These are phyloP conservation scores for Benincasa hispida DNA, from an alignment of 306 rosid species.

Conservation along the genomic window DNA sequence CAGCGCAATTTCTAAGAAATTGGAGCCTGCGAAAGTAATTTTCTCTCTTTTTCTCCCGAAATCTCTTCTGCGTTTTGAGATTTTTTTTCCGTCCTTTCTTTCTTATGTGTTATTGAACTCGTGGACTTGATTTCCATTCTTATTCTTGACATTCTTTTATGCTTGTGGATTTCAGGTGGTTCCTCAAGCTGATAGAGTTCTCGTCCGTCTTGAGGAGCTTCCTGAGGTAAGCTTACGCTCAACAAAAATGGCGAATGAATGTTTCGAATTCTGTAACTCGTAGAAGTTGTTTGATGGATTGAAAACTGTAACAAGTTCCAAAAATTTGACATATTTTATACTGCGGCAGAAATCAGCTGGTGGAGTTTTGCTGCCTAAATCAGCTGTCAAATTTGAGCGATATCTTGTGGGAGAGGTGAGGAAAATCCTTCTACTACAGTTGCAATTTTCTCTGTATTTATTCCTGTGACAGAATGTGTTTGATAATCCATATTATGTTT, in stretches of 20 bases:
- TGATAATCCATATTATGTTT: not conserved
- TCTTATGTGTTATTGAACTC: not conserved
- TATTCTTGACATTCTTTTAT: not conserved
- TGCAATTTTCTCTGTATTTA: not conserved
- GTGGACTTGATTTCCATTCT: not conserved
- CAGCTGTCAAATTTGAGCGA: constrained; percentile 89
- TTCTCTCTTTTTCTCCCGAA: not conserved
- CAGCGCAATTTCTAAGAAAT: constrained; percentile 42
- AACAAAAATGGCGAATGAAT: not conserved
- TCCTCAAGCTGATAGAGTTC: constrained; percentile 95
- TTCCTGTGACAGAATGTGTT: not conserved
- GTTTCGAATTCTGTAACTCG: not conserved
- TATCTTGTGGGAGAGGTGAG: constrained; percentile 85
- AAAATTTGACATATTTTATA: not conserved
- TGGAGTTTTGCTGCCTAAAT: constrained; percentile 75
- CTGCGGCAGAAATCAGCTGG: constrained; percentile 62
- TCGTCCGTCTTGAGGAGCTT: constrained; percentile 61
- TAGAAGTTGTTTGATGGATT: not conserved
- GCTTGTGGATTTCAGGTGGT: constrained; percentile 40
- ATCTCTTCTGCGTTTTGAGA: not conserved
- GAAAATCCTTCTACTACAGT: not conserved
- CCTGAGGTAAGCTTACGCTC: constrained; percentile 35
- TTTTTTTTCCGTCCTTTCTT: not conserved
- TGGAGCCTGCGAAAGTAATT: constrained; percentile 56
- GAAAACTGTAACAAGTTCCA: not conserved